phyloP scores from a whole-genome alignment of 306 rosid genomes.

The Arachis stenosperma region DNA sequence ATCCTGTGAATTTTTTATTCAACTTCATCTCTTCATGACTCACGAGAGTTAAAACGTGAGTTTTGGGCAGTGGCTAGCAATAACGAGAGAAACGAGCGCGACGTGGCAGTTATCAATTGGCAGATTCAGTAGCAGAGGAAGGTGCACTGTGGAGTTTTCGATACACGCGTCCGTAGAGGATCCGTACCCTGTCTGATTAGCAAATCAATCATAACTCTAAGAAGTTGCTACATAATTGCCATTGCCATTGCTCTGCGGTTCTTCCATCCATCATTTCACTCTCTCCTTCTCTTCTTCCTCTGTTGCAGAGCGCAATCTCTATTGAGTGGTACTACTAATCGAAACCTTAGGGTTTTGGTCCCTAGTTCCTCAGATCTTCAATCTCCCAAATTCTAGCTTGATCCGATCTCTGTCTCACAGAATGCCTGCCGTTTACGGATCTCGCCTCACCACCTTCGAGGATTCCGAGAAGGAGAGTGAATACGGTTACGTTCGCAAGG shows the following conservation, averaged over 20 bases:
- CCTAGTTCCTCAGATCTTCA: conserved; percentile 25
- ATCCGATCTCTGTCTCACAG: conserved; percentile 49
- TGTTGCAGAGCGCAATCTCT: not conserved
- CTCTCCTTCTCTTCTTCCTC: not conserved
- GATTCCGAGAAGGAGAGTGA: conserved; percentile 99
- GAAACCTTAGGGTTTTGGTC: conserved; percentile 54
- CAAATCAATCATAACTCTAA: not conserved
- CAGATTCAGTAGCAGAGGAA: not conserved
- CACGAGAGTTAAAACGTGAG: not conserved
- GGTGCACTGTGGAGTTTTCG: not conserved
- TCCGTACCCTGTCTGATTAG: not conserved
- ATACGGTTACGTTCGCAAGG: conserved; percentile 99
- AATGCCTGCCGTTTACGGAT: conserved; percentile 95
- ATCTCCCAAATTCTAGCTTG: not conserved
- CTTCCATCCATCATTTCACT: not conserved
- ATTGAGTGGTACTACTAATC: conserved; percentile 32
- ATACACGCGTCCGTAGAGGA: conserved; percentile 15
- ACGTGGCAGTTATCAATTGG: conserved; percentile 3
- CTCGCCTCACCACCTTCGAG: conserved; percentile 91
- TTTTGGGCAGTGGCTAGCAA: not conserved
- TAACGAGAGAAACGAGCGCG: not conserved
- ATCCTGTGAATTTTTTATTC: not conserved
- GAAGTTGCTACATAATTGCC: not conserved
- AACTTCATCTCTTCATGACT: too few relatives aligned
- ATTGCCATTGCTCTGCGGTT: not conserved